Conservation (phyloP, 176 grass and related monocot species). For the Oryza officinalis region DNA sequence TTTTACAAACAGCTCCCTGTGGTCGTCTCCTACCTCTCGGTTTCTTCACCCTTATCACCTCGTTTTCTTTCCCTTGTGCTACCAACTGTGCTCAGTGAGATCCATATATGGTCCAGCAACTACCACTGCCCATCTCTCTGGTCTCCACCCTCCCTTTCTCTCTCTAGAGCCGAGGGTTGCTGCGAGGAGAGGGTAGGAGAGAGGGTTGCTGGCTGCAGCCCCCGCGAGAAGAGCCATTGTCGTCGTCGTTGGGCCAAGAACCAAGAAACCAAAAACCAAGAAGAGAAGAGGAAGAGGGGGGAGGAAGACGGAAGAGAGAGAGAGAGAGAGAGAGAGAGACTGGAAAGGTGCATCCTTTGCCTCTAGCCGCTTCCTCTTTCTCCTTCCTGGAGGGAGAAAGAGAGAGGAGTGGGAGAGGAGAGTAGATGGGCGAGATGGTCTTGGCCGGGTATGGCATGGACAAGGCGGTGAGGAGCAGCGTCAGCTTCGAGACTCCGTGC, state of each 20-base stretch:
- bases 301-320: not conserved
- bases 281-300: not conserved
- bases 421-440: conserved; percentile 65
- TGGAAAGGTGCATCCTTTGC: conserved; percentile 11
- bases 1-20: conserved; percentile 26
- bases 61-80: conserved; percentile 27
- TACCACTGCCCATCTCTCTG: conserved; percentile 28
- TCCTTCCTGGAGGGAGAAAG: conserved; percentile 29
- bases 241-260: conserved; percentile 15
- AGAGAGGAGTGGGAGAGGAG: conserved; percentile 16
- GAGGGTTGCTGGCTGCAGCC: not conserved
- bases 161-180: conserved; percentile 34
- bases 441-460: conserved; percentile 46
- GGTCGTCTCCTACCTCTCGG: conserved; percentile 41
- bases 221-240: conserved; percentile 25
- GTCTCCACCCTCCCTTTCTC: conserved; percentile 16
- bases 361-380: conserved; percentile 37
- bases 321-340: not conserved
- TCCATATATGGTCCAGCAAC: conserved; percentile 49
- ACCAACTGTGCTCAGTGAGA: conserved; percentile 52
- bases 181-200: not conserved
- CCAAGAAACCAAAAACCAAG: conserved; percentile 31
- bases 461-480: conserved; percentile 46
- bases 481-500: conserved; percentile 78
- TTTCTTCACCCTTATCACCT: conserved; percentile 31